Base-by-base conservation (phyloP, 2,329 filamentous ascomycete species). In the Penicillium sp. region DNA sequence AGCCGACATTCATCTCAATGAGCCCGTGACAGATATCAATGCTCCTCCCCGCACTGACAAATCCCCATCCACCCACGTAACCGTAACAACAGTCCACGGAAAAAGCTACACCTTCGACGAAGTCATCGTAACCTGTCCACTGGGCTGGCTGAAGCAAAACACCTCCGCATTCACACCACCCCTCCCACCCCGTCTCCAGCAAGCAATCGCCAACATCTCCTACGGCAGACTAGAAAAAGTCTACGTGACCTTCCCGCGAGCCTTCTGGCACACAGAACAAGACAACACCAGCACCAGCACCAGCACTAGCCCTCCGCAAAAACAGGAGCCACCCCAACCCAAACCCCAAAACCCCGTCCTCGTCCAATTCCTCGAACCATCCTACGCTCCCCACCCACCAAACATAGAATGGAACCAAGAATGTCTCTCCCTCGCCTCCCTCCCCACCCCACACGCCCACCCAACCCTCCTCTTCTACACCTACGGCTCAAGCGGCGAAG, bases 391-490 rank as follows among this genome's bases (percentile, higher is more conserved):
- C 0, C 72, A 79, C 42, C 79, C 81, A 1, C 86, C 87, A 57
- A 80, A 82, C 1, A 60, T 77, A 5, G 70, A 76, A 52, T 93
- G 88, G 88, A 81, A 83, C 54, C 86, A 89, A 67, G 86, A 92
- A 71, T 80, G 83, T 45, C 77, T 95, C 50, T 90, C 92, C 50
- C 79, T 95, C 18, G 84, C 86, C 35, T 82, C 84, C 2, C 76
- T 95, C 2, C 77, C 80, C 0, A 59, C 64, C 0, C 62, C 72
- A 1, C 76, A 74, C 42, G 78, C 84, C 0, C 89, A 95, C 52
- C 87, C 90, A 7, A 95, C 89, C 0, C 77, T 95, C 3, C 80
- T 95, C 22, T 95, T 95, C 77, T 95, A 77, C 63, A 67, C 72
- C 38, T 72, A 76, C 60, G 75, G 76, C 1, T 63, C 73, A 35